Evolutionary conservation across 257 asterid genomes (phyloP).

Genomic region (Cynanchum wilfordii): DNA sequence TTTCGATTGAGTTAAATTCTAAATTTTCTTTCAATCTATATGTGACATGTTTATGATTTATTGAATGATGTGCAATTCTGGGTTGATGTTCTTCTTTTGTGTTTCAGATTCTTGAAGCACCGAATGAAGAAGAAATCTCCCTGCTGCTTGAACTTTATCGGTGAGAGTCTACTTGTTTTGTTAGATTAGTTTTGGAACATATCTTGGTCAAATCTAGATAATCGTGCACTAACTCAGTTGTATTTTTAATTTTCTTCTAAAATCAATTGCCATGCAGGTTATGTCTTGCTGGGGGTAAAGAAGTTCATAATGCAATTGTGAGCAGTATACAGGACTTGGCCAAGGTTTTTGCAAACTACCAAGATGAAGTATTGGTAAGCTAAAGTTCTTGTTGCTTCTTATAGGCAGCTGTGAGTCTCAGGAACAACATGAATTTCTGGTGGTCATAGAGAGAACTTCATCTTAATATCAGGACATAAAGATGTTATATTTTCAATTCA

Average conservation of each 20-base stretch:
- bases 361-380: slow-evolving; percentile 91
- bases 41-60: neutral
- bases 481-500: neutral
- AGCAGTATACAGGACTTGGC: slow-evolving; percentile 99
- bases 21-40: neutral
- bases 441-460: neutral
- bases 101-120: slow-evolving; percentile 85
- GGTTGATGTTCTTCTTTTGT: slow-evolving; percentile 24
- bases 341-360: slow-evolving; percentile 71
- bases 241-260: slow-evolving; percentile 7
- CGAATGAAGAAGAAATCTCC: slow-evolving; percentile 88
- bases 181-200: neutral
- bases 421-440: neutral
- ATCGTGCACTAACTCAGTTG: slow-evolving; percentile 7
- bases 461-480: neutral
- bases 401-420: no score
- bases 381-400: neutral
- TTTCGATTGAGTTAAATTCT: neutral
- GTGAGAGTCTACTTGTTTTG: slow-evolving; percentile 52
- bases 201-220: neutral
- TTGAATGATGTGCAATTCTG: slow-evolving; percentile 9
- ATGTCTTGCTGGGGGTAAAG: slow-evolving; percentile 91
- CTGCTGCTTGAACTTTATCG: slow-evolving; percentile 80
- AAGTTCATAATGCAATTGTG: slow-evolving; percentile 85
- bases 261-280: slow-evolving; percentile 48